phyloP scores from a whole-genome alignment of 495 filamentous ascomycete species.

The Penicillium cosmopolitanum region DNA sequence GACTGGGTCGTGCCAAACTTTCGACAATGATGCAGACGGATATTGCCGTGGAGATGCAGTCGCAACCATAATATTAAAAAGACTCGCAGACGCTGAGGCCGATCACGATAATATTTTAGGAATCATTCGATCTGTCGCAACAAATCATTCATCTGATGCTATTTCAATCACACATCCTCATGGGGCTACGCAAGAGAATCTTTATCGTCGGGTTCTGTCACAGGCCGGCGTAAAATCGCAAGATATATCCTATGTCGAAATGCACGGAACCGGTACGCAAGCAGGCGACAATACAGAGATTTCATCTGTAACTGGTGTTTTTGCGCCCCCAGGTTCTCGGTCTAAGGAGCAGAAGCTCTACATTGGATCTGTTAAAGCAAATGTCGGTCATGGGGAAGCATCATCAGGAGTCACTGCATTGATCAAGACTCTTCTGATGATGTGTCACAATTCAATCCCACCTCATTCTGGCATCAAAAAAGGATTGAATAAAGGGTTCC shows the following conservation, averaged over 20 bases:
- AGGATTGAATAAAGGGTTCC: constrained; percentile 34
- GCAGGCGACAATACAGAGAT: constrained; percentile 41
- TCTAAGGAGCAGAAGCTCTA: not conserved
- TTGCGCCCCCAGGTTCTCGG: constrained; percentile 20
- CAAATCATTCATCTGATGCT: constrained; percentile 52
- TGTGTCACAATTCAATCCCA: constrained; percentile 36
- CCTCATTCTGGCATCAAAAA: constrained; percentile 49
- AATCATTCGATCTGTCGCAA: constrained; percentile 33
- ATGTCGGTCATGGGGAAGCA: constrained; percentile 45
- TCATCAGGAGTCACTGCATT: constrained; percentile 35
- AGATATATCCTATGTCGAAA: constrained; percentile 55
- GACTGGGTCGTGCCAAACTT: too few species aligned
- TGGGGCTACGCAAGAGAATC: constrained; percentile 48
- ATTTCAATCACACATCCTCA: constrained; percentile 54
- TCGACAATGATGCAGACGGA: too few species aligned
- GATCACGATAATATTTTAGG: constrained; percentile 51
- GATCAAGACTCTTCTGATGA: constrained; percentile 41
- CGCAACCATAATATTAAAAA: constrained; percentile 48
- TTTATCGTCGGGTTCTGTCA: constrained; percentile 47
- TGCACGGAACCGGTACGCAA: constrained; percentile 53
- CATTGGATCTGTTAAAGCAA: constrained; percentile 41
- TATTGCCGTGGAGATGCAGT: constrained; percentile 65
- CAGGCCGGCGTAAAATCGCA: constrained; percentile 51
- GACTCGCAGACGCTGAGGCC: constrained; percentile 46
- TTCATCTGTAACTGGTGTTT: constrained; percentile 34